These are phyloP conservation scores for Globisporangium orthogonon DNA, from an alignment of 352 stramenopile genomes.

Conservation along the genomic window DNA sequence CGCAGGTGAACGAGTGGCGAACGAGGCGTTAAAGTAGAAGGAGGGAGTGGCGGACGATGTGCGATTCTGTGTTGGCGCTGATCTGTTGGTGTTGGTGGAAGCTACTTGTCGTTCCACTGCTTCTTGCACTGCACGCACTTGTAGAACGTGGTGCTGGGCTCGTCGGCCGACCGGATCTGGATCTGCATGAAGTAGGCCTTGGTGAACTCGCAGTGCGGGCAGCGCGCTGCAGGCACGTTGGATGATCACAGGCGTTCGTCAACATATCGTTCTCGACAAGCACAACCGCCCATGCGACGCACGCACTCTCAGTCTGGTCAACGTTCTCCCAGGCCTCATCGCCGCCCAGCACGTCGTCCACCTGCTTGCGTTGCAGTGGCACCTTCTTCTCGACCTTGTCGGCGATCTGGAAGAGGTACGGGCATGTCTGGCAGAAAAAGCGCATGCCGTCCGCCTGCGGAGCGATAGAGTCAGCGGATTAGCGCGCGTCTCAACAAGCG, in stretches of 20 bases:
- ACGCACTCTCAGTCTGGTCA: constrained; percentile 92
- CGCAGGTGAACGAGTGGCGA: background rate
- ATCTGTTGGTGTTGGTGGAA: background rate
- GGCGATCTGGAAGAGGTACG: constrained; percentile 86
- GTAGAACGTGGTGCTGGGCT: constrained; percentile 99
- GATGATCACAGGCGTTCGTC: background rate
- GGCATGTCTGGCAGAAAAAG: constrained; percentile 89
- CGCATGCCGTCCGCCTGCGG: constrained; percentile 80
- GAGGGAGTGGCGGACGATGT: background rate
- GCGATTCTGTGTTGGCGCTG: background rate
- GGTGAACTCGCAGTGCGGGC: constrained; percentile 92
- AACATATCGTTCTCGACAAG: background rate
- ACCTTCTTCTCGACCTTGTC: constrained; percentile 88
- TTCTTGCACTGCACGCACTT: constrained; percentile 98
- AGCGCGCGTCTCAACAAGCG: constrained; percentile 4
- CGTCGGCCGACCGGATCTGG: constrained; percentile 98
- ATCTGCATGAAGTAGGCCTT: constrained; percentile 99
- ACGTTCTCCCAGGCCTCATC: constrained; percentile 98
- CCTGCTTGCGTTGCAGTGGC: constrained; percentile 93
- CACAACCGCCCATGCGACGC: background rate
- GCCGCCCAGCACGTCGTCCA: constrained; percentile 98
- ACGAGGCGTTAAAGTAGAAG: too few species aligned
- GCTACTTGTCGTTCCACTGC: constrained; percentile 92
- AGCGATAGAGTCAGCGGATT: background rate
- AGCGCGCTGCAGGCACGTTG: constrained; percentile 55